Base-by-base conservation (phyloP, 2,329 filamentous ascomycete genomes). In the Dactylellina haptotyla region DNA sequence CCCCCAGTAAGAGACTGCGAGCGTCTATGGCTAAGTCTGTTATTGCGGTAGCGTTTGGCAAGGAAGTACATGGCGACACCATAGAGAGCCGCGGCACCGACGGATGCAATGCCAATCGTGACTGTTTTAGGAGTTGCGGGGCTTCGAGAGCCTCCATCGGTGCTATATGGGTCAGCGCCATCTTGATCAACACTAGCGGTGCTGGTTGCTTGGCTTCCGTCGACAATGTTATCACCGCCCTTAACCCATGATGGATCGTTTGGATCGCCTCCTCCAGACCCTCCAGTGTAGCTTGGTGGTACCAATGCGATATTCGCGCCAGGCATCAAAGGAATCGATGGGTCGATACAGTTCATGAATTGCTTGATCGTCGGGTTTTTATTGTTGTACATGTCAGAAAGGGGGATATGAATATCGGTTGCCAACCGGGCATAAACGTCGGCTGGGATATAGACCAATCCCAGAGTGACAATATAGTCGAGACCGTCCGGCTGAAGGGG, bases 11-110 rank as follows among this genome's bases (percentile, higher is more conserved):
- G 83, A 48, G 92, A 96, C 84, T 88, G 92, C 58, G 89, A 85
- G 71, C 92, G 90, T 79, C 88, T 87, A 82, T 96, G 91, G 56
- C 87, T 84, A 80, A 90, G 87, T 82, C 88, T 90, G 85, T 90
- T 92, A 83, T 90, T 89, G 85, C 93, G 92, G 86, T 97, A 97
- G 72, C 93, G 87, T 75, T 93, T 89, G 54, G 93, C 93, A 76
- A 97, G 88, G 79, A 95, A 89, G 83, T 97, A 94, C 93, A 97
- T 97, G 80, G 92, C 93, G 10, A 90, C 91, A 79, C 93, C 93
- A 77, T 97, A 97, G n/a, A 92, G 89, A 56, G 89, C 90, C 43
- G 91, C 92, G 79, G 93, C 89, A 45, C 87, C 86, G 30, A 93
- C 87, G 25, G 91, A 90, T 78, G 91, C 92, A 20, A 92, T 85